A percentile compares a stretch with the other conserved stretches of the same genome.
These are phyloP conservation scores for Astraeus odoratus DNA, from an alignment of 768 basidiomycete species.

Conservation along the genomic window DNA sequence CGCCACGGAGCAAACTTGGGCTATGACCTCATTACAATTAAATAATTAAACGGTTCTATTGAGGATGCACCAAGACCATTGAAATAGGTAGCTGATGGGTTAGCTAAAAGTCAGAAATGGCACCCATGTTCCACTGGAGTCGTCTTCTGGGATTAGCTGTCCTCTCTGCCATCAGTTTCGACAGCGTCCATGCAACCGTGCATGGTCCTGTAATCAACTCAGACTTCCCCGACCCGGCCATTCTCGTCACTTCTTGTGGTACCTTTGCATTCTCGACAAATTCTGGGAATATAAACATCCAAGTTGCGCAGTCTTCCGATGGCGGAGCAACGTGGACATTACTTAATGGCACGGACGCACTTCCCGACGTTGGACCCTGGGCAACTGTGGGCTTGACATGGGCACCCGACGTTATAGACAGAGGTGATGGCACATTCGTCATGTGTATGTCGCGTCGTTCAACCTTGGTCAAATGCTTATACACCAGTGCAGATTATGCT, in stretches of 20 bases:
- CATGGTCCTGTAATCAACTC: constrained; percentile 14
- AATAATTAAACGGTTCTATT: too few species aligned
- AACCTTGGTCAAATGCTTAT: background rate
- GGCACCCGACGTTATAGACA: constrained; percentile 18
- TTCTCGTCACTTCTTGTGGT: constrained; percentile 6
- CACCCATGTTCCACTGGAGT: background rate
- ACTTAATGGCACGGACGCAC: constrained; percentile 11
- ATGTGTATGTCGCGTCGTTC: constrained; percentile 12
- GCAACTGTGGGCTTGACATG: constrained; percentile 11
- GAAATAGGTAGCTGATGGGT: background rate
- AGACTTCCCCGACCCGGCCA: constrained; percentile 19
- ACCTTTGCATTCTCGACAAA: constrained; percentile 19
- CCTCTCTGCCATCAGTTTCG: background rate
- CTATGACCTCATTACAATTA: too few species aligned
- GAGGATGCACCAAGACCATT: background rate
- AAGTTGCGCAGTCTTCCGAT: constrained; percentile 18
- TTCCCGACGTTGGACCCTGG: constrained; percentile 20
- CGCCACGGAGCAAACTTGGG: too few species aligned
- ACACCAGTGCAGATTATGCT: constrained; percentile 7
- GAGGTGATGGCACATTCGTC: constrained; percentile 9
- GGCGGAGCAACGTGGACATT: constrained; percentile 13
- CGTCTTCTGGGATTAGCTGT: background rate
- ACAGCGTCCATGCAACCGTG: constrained; percentile 1
- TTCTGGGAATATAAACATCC: constrained; percentile 15
- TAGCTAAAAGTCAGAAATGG: background rate